Percentiles rank a stretch among this genome's conserved stretches.
Evolutionary conservation across 495 filamentous ascomycete genomes (phyloP).

Genomic region (Hypoxylon subgilvum): DNA sequence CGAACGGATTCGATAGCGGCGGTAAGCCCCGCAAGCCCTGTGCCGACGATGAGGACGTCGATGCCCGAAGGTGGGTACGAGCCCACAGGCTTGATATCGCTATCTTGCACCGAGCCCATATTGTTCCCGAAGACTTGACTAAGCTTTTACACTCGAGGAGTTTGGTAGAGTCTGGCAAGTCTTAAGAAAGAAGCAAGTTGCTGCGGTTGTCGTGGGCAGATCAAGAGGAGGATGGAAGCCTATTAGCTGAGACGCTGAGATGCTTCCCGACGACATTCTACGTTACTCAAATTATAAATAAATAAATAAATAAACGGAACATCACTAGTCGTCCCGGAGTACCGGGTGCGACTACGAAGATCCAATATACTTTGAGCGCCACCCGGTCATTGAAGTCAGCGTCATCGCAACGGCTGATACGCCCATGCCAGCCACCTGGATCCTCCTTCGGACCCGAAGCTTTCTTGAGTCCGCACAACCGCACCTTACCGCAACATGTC

Average conservation of each 20-base stretch:
- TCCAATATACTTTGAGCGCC: constrained; percentile 12
- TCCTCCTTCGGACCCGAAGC: constrained; percentile 35
- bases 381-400: constrained; percentile 15
- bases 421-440: not conserved
- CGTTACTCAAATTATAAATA: constrained; percentile 21
- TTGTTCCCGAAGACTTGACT: not conserved
- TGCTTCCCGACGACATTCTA: constrained; percentile 1
- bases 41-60: constrained; percentile 66
- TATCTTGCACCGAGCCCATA: constrained; percentile 42
- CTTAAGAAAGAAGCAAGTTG: constrained; percentile 2
- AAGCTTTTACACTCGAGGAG: not conserved
- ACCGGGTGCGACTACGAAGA: constrained; percentile 10
- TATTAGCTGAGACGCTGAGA: too few species aligned
- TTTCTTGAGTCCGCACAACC: constrained; percentile 5
- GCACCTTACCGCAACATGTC: not conserved
- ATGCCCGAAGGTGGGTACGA: constrained; percentile 55
- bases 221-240: not conserved
- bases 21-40: constrained; percentile 67
- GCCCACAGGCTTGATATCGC: constrained; percentile 45
- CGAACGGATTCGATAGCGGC: constrained; percentile 68
- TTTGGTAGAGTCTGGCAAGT: not conserved
- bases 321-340: constrained; percentile 13
- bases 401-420: constrained; percentile 14
- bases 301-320: not conserved
- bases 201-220: not conserved